Percentiles rank a stretch among this genome's conserved stretches.
phyloP scores from a whole-genome alignment of 225 moss, liverwort and hornwort species.

The Polytrichum commune region DNA sequence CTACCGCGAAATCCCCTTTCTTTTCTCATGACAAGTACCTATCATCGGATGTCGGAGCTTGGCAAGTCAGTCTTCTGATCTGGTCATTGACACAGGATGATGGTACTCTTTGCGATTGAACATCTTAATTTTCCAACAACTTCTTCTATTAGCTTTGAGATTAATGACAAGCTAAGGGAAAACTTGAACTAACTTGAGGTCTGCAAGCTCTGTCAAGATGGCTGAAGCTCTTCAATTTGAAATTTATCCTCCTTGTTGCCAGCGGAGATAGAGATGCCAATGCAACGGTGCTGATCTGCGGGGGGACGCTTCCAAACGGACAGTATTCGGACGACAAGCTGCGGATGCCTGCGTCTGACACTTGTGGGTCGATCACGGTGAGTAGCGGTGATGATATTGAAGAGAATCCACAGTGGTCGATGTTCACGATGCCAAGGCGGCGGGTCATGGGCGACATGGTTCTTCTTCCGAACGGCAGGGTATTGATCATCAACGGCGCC shows the following conservation, averaged over 20 bases:
- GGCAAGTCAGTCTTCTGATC: too few relatives aligned
- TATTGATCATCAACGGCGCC: slow-evolving; percentile 58
- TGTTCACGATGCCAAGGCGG: slow-evolving; percentile 42
- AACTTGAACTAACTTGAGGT: background rate
- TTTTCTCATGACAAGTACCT: too few relatives aligned
- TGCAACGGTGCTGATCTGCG: slow-evolving; percentile 36
- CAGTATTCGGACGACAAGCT: slow-evolving; percentile 11
- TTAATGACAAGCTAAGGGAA: background rate
- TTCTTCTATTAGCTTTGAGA: too few relatives aligned
- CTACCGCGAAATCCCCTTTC: too few relatives aligned
- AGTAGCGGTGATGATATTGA: background rate
- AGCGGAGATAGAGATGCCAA: slow-evolving; percentile 18
- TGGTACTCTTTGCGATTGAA: too few relatives aligned
- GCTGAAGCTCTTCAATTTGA: too few relatives aligned
- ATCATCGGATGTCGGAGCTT: too few relatives aligned
- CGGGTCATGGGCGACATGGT: slow-evolving; percentile 57
- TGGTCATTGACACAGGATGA: too few relatives aligned
- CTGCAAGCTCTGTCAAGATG: too few relatives aligned
- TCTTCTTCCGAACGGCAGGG: slow-evolving; percentile 28
- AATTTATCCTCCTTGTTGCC: too few relatives aligned
- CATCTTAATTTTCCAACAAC: too few relatives aligned
- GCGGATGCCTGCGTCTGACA: slow-evolving; percentile 27
- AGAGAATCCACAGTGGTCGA: slow-evolving; percentile 35
- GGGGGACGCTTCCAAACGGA: slow-evolving; percentile 31
- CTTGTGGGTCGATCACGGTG: slow-evolving; percentile 36